Evolutionary conservation across 75 land plant genomes (phyloP).

Genomic region (Selaginella moellendorffii): DNA sequence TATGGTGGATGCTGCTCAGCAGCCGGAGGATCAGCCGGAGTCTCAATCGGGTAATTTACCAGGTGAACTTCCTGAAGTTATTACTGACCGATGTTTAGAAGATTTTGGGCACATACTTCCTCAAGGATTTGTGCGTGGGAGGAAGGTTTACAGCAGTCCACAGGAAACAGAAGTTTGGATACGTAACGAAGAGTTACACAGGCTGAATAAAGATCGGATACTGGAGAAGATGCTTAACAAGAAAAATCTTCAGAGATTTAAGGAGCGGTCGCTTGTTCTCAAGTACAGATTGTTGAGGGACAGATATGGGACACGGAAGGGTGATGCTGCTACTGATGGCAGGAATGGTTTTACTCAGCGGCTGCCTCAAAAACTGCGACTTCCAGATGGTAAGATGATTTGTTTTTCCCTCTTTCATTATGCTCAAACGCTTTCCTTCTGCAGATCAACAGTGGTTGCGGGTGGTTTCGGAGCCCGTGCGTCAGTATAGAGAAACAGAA

Average conservation of each 20-base stretch:
- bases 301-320: slow-evolving; percentile 46
- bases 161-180: slow-evolving; percentile 15
- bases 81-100: slow-evolving; percentile 5
- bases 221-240: slow-evolving; percentile 28
- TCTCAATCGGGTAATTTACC: slow-evolving; percentile 9
- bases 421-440: too few relatives aligned
- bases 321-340: slow-evolving; percentile 11
- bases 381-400: too few relatives aligned
- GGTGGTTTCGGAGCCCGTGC: slow-evolving; percentile 29
- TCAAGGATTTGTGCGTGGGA: neutral
- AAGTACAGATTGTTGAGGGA: slow-evolving; percentile 43
- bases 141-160: slow-evolving; percentile 8
- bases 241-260: slow-evolving; percentile 28
- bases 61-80: slow-evolving; percentile 9
- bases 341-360: slow-evolving; percentile 14
- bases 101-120: slow-evolving; percentile 15
- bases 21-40: too few relatives aligned
- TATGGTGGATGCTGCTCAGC: neutral
- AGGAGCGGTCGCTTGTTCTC: slow-evolving; percentile 40
- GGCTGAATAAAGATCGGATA: slow-evolving; percentile 13
- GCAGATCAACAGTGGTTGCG: too few relatives aligned
- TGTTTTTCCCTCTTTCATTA: too few relatives aligned
- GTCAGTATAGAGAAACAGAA: slow-evolving; percentile 27
- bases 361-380: slow-evolving; percentile 10
- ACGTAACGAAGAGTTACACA: slow-evolving; percentile 10